These are phyloP conservation scores for Esteya vermicola DNA, from an alignment of 2,329 filamentous ascomycete genomes.

Conservation along the genomic window DNA sequence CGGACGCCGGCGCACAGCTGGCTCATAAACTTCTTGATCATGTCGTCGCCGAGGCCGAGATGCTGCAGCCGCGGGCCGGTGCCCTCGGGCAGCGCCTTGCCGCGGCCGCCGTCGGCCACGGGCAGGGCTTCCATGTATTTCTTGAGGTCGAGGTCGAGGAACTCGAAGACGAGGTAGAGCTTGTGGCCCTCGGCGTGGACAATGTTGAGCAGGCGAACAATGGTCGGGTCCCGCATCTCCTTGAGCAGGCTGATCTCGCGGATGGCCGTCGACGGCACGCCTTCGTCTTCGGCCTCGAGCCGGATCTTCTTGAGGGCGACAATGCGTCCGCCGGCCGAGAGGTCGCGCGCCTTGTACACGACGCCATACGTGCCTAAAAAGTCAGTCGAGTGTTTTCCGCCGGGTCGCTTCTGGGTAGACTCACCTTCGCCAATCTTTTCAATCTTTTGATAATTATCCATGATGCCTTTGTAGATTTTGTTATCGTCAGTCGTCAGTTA, in stretches of 20 bases:
- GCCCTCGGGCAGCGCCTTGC: conserved; percentile 67
- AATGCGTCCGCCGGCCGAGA: conserved; percentile 62
- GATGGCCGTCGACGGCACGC: conserved; percentile 78
- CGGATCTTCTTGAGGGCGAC: conserved; percentile 88
- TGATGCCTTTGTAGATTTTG: conserved; percentile 20
- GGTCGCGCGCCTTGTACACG: conserved; percentile 80
- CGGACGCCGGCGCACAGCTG: conserved; percentile 68
- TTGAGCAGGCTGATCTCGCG: conserved; percentile 84
- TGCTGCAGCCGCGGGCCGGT: conserved; percentile 47
- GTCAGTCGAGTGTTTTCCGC: neutral
- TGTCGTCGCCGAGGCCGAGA: conserved; percentile 59
- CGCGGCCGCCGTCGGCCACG: conserved; percentile 64
- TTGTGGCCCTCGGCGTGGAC: conserved; percentile 87
- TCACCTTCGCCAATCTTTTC: conserved; percentile 85
- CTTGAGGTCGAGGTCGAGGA: conserved; percentile 76
- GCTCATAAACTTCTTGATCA: conserved; percentile 85
- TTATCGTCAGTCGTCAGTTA: neutral
- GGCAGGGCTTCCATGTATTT: conserved; percentile 89
- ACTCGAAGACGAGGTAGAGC: conserved; percentile 81
- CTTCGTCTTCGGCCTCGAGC: conserved; percentile 82
- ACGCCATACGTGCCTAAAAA: conserved; percentile 70
- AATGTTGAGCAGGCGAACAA: conserved; percentile 74
- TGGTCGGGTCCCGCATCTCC: conserved; percentile 82
- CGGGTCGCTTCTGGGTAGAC: neutral
- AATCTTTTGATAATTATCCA: conserved; percentile 89